phyloP scores from a whole-genome alignment of 805 yeast species.

The Teunomyces pallodes region DNA sequence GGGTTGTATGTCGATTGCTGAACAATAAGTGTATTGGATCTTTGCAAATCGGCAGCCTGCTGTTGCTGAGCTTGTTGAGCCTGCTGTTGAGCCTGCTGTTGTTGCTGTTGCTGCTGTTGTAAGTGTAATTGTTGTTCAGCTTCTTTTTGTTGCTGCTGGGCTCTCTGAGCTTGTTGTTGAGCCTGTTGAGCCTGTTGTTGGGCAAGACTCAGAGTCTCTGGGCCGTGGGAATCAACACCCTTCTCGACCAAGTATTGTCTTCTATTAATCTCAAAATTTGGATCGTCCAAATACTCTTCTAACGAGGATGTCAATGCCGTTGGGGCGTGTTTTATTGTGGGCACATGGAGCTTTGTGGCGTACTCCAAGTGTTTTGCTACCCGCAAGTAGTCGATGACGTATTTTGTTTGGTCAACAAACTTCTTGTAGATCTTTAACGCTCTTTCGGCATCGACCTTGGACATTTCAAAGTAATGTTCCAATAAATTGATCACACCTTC shows the following conservation, averaged over 20 bases:
- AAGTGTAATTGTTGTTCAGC: slow-evolving; percentile 1
- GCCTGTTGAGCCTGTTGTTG: slow-evolving; percentile 5
- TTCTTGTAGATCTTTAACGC: slow-evolving; percentile 80
- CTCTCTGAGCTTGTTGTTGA: slow-evolving; percentile 2
- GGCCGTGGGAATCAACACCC: slow-evolving; percentile 31
- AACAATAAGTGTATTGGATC: slow-evolving; percentile 29
- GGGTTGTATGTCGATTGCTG: slow-evolving; percentile 42
- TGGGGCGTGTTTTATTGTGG: slow-evolving; percentile 96
- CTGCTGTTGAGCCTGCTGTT: slow-evolving; percentile 5
- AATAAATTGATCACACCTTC: slow-evolving; percentile 93
- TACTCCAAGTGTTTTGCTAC: slow-evolving; percentile 86
- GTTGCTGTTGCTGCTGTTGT: slow-evolving; percentile 3
- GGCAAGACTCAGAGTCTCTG: slow-evolving; percentile 4
- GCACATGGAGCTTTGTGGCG: slow-evolving; percentile 86
- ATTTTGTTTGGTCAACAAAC: slow-evolving; percentile 82
- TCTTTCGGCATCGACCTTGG: slow-evolving; percentile 78
- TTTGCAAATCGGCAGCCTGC: slow-evolving; percentile 9
- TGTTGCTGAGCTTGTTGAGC: slow-evolving; percentile 1
- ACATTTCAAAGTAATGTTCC: slow-evolving; percentile 94
- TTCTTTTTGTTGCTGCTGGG: slow-evolving; percentile 3
- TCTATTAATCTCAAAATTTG: slow-evolving; percentile 77
- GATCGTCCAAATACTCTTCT: slow-evolving; percentile 86
- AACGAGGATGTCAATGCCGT: slow-evolving; percentile 84
- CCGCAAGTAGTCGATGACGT: slow-evolving; percentile 83
- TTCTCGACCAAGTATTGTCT: slow-evolving; percentile 73